Evolutionary conservation across 2,329 filamentous ascomycete species (phyloP), one percentile per base, ranked within the genome.

Genomic region (Alternaria sp.): DNA sequence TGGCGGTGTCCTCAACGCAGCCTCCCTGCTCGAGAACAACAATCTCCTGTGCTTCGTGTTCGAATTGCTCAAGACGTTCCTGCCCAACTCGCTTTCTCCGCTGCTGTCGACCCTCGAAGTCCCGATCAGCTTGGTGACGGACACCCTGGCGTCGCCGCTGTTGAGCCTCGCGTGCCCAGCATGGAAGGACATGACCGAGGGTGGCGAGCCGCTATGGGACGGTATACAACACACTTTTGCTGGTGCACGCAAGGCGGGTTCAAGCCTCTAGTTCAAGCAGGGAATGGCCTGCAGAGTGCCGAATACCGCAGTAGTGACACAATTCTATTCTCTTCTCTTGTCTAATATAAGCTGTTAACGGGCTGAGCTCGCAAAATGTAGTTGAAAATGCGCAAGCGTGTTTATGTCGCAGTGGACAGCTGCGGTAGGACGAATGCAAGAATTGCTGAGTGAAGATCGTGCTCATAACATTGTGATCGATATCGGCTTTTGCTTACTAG

Each of bases 31-130:
- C 8, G 72, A 83, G 56, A 76, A 73, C n/a, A 79, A 81, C 71
- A 79, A 79, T 55, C 72, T 81, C 2, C 64, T 77, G 3, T 81
- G 80, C 65, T 79, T 81, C 62, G 71, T 71, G 4, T 74, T 79
- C 52, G 62, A 81, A 56, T 44, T 78, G n/a, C 64, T 77, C 49
- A 74, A 78, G 58, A 77, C 79, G 3, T 73, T 74, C 54, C 65
- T 74, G 50, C 74, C 78, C 6, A 79, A 81, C 58, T 74, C 73
- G 30, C 74, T 80, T 6, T 72, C 71, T 26, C 65, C 71, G 7
- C 59, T 79, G 4, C 65, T 79, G 21, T 51, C 57, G 12, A 74
- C 72, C 3, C 59, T 77, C 12, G 69, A 65, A 21, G 61, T 40
- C 7, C 74, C 74, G 4, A 54, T 77, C 28, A 32, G 68, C n/a